Conservation (phyloP, 192 early-diverging fungal species). For the Cetraspora pellucida region DNA sequence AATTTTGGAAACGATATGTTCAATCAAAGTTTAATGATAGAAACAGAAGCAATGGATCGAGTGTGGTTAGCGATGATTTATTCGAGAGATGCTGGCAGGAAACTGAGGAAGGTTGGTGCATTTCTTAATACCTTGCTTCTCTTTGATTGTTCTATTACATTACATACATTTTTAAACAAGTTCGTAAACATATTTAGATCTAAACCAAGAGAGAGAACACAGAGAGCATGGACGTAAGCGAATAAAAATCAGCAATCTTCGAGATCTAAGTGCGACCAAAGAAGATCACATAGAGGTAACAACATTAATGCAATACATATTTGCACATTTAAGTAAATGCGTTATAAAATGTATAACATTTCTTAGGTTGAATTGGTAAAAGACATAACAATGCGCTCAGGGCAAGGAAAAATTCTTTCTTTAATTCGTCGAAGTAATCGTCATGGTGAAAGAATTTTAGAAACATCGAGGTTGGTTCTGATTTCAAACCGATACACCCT, state of each 20-base stretch:
- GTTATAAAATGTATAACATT: background rate
- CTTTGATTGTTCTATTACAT: background rate
- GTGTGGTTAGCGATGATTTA: constrained; percentile 65
- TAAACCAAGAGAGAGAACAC: constrained; percentile 35
- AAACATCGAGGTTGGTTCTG: constrained; percentile 39
- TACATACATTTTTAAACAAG: background rate
- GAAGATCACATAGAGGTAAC: constrained; percentile 77
- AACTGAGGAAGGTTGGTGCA: constrained; percentile 64
- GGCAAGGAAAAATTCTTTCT: constrained; percentile 64
- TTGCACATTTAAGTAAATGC: background rate
- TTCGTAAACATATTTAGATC: constrained; percentile 27
- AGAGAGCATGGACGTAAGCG: constrained; percentile 46
- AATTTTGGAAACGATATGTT: constrained; percentile 90
- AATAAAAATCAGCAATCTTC: constrained; percentile 59
- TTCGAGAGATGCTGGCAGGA: constrained; percentile 79
- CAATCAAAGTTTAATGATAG: constrained; percentile 85
- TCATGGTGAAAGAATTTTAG: constrained; percentile 81
- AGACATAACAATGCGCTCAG: constrained; percentile 82
- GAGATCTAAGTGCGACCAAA: constrained; percentile 79
- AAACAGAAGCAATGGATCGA: constrained; percentile 56
- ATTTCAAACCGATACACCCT: no score
- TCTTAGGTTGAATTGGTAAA: constrained; percentile 69
- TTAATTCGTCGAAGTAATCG: constrained; percentile 88
- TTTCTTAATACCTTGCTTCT: background rate
- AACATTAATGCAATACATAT: constrained; percentile 31